Conservation (phyloP, 345 rosid species). For the Hypericum perforatum region DNA sequence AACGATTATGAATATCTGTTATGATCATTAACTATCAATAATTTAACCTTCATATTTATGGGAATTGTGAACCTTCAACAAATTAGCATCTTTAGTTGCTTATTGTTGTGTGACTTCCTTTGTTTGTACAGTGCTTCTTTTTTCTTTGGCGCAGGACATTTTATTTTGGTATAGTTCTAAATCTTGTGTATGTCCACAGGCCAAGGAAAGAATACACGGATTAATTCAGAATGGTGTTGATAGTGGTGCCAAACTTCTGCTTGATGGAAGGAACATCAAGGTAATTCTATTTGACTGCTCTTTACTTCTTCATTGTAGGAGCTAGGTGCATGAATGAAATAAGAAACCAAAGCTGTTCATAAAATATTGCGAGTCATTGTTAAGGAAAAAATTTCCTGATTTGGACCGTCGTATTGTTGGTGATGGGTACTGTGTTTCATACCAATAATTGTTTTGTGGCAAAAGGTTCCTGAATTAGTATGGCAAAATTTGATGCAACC, state of each 20-base stretch:
- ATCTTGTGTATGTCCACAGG: conserved; percentile 37
- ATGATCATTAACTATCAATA: background rate
- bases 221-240: conserved; percentile 79
- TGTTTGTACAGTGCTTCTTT: too few relatives aligned
- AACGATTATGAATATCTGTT: background rate
- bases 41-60: background rate
- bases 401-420: too few relatives aligned
- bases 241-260: conserved; percentile 71
- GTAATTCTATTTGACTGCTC: conserved; percentile 24
- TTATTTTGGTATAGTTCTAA: background rate
- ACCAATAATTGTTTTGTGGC: too few relatives aligned
- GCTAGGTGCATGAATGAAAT: background rate
- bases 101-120: too few relatives aligned
- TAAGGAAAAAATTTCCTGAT: too few relatives aligned
- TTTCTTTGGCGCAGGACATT: too few relatives aligned
- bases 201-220: conserved; percentile 72
- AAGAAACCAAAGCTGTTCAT: too few relatives aligned
- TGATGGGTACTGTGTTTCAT: too few relatives aligned
- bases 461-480: too few relatives aligned
- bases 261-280: conserved; percentile 82
- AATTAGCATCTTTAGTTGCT: background rate
- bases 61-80: background rate
- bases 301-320: background rate
- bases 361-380: too few relatives aligned
- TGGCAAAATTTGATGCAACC: too few relatives aligned